These are phyloP conservation scores for Eleusine indica DNA, from an alignment of 176 grass and related monocot species.

Conservation along the genomic window DNA sequence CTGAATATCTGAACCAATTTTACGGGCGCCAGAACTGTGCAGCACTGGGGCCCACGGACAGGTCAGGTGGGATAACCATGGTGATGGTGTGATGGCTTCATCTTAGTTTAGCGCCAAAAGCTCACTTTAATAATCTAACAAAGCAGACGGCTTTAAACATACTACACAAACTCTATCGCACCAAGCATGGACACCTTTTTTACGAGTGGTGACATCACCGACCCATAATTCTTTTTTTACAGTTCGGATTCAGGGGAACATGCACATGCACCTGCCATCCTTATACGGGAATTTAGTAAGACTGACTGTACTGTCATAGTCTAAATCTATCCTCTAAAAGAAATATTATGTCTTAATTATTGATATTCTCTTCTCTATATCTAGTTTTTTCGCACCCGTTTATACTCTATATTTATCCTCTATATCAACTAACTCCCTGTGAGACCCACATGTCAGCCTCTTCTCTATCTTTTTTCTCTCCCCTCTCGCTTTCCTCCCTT, in stretches of 20 bases:
- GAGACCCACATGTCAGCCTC: no score
- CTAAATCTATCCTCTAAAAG: no score
- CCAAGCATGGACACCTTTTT: neutral
- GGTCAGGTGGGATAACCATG: conserved; percentile 5
- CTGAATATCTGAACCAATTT: neutral
- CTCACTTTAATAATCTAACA: neutral
- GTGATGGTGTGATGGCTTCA: conserved; percentile 1
- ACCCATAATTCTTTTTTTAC: conserved; percentile 3
- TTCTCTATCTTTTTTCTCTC: no score
- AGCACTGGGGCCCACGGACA: neutral
- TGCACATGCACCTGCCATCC: conserved; percentile 20
- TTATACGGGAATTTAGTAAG: conserved; percentile 27
- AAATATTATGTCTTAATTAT: no score
- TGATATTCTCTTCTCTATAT: no score
- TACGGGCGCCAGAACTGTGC: neutral
- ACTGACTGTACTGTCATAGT: no score
- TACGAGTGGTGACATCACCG: conserved; percentile 31
- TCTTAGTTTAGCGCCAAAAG: neutral
- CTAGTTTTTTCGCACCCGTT: no score
- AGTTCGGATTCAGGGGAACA: conserved; percentile 33
- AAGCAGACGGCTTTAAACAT: conserved; percentile 6
- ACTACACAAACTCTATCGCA: neutral
- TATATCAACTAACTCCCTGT: no score
- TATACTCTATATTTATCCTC: no score
- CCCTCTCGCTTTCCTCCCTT: no score